Evolutionary conservation across 352 stramenopile species (phyloP), one percentile per base, ranked within the genome.

Genomic region (Globisporangium viniferum): DNA sequence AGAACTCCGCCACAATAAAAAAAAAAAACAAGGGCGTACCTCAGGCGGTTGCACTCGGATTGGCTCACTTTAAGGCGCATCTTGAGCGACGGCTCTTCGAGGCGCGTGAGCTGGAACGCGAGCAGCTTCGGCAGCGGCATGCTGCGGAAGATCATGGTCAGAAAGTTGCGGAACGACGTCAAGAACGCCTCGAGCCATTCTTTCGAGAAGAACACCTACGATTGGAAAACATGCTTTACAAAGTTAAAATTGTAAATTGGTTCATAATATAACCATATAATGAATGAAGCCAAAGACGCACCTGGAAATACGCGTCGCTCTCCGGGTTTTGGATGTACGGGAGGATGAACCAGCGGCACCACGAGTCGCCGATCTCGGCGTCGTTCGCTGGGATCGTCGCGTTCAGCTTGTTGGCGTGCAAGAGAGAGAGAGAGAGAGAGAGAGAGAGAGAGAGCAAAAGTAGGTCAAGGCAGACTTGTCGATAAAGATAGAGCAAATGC

Each of bases 321-420:
- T 93, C 87, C 4, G 87, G 83, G n/a, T 81, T 73, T 22, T 89
- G 79, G 24, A 93, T 84, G 72, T 90, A 94, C 9, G 87, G 87
- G 55, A 93, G 69, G 39, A 92, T 90, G 73, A 94, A 94, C 87
- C 87, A 94, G 18, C 83, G 83, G 72, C 77, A 78, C 87, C 87
- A 94, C 46, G 81, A 86, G 48, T 92, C 81, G 2, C 64, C 44
- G 5, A 62, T 24, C 44, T 51, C 44, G 5, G 44, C 65, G 15
- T 61, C 69, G 27, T 70, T 66, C 27, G 27, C 70, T 35, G 73
- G 62, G 22, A 81, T 60, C 0, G 67, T 81, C 22, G 81, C 81
- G 41, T 91, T 85, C 53, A 92, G 54, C 29, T 90, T 84, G 66
- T 91, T 81, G 29, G 86, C 86, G 64, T 91, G 39, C 33, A n/a